Evolutionary conservation across 2,329 filamentous ascomycete genomes (phyloP), one percentile per base, ranked within the genome.

Genomic region (Sporothrix inflata): DNA sequence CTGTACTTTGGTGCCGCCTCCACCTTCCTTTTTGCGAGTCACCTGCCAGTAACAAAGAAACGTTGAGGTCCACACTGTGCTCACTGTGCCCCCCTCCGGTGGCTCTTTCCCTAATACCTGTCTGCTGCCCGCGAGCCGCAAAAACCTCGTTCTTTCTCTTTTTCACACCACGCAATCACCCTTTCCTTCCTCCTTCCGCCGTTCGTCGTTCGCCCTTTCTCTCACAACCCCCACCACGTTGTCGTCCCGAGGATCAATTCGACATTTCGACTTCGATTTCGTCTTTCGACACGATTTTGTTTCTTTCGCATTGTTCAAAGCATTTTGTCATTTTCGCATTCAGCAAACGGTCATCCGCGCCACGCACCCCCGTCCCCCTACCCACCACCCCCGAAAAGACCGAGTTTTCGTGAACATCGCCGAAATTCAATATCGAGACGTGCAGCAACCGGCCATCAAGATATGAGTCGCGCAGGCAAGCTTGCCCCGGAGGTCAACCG

Each of bases 401-500:
- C 42, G 30, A 34, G 55, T 76, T 76, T 30, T 34, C 53, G 34
- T 49, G 40, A 57, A 27, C 42, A 19, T 45, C 38, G n/a, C 60
- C 38, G 21, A 24, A 57, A 45, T 45, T 24, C 60, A 42, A 27
- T 38, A 47, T 60, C 45, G 40, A 40, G 30, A 69, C 24, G 21
- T 65, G 30, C 65, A 68, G 47, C 65, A 68, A 65, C 57, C 73
- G 70, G 72, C 80, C 82, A 84, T 85, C 87, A 90, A 94, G 92
- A 90, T 91, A 97, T 97, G 94, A 97, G 91, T 94, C 92, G 93
- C 86, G 91, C 90, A 87, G 92, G 91, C 86, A 98, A 98, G 90
- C 92, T 98, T 89, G 94, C 94, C 86, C 94, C 96, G 85, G 96
- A 99, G 92, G 94, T 98, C 87, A 98, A 98, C 88, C 92, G 94